phyloP scores from a whole-genome alignment of 1,139 yeast genomes.

The Sugiyamaella neomexicana region DNA sequence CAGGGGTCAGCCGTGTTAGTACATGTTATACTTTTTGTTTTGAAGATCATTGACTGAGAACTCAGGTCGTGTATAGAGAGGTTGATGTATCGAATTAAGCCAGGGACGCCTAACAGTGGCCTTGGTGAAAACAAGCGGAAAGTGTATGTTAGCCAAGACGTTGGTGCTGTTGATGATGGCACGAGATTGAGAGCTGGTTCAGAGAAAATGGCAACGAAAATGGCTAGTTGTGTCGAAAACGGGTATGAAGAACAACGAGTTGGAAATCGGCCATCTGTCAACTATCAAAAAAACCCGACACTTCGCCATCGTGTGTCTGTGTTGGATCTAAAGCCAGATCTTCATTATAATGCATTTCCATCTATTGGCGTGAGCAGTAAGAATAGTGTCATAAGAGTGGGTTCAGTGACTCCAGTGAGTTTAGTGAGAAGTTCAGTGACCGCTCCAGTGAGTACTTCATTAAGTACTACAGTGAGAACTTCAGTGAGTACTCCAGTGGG shows the following conservation, averaged over 20 bases:
- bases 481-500: too few relatives aligned
- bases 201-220: neutral
- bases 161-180: neutral
- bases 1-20: too few relatives aligned
- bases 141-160: constrained; percentile 7
- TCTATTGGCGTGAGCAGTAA: neutral
- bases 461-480: neutral
- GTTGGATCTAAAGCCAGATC: constrained; percentile 12
- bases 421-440: neutral
- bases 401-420: neutral
- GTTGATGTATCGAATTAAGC: neutral
- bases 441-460: neutral
- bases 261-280: too few relatives aligned
- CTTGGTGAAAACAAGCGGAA: neutral
- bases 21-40: too few relatives aligned
- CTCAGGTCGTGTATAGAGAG: neutral
- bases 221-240: neutral
- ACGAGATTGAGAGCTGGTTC: neutral
- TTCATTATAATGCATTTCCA: constrained; percentile 8
- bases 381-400: neutral
- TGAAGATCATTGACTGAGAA: too few relatives aligned
- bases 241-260: too few relatives aligned
- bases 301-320: constrained; percentile 8
- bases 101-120: neutral
- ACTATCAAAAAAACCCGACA: neutral